Evolutionary conservation across 2,329 filamentous ascomycete genomes (phyloP).

Genomic region (Xylariales sp.): DNA sequence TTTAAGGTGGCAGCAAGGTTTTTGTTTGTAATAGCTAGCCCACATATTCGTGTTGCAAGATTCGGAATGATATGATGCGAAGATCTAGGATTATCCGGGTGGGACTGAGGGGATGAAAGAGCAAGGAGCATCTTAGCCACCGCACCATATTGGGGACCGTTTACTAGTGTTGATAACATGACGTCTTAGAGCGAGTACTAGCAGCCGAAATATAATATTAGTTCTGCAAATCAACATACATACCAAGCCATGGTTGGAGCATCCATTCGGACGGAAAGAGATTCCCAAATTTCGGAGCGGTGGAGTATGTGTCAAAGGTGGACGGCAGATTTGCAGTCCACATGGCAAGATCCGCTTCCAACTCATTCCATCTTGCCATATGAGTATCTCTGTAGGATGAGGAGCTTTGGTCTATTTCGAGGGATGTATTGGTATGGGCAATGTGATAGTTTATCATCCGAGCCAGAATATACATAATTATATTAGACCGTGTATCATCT

Average conservation of each 20-base stretch:
- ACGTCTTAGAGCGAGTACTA: no score
- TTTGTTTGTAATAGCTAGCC: neutral
- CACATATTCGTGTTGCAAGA: neutral
- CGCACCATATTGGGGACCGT: neutral
- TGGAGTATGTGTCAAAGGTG: neutral
- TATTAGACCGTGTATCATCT: slow-evolving; percentile 2
- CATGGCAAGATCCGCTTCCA: neutral
- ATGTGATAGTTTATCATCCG: neutral
- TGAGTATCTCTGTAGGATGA: no score
- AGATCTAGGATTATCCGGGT: neutral
- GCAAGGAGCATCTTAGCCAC: neutral
- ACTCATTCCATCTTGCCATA: neutral
- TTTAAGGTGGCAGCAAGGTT: neutral
- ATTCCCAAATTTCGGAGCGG: neutral
- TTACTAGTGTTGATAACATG: no score
- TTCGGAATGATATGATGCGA: neutral
- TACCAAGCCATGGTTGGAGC: neutral
- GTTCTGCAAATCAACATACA: neutral
- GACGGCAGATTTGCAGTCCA: neutral
- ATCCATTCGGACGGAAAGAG: slow-evolving; percentile 1
- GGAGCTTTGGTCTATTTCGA: neutral
- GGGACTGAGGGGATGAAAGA: neutral
- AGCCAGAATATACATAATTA: slow-evolving; percentile 1
- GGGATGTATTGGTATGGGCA: neutral
- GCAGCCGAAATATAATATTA: neutral